Evolutionary conservation across 2,329 filamentous ascomycete species (phyloP).

Genomic region (Zymoseptoria brevis): DNA sequence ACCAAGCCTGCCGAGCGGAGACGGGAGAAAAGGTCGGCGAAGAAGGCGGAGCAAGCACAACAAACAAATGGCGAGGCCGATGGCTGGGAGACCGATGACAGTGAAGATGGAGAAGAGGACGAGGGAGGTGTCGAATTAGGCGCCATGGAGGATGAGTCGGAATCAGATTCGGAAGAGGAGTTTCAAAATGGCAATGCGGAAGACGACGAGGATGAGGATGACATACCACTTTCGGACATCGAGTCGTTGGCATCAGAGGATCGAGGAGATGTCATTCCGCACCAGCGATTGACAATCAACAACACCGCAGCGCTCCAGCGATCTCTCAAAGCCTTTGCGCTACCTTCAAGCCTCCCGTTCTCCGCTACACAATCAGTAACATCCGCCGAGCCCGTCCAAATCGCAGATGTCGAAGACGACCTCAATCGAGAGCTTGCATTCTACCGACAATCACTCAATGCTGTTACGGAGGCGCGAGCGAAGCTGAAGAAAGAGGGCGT

Average conservation of each 20-base stretch:
- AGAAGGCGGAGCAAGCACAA: slow-evolving; percentile 27
- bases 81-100: slow-evolving; percentile 27
- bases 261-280: slow-evolving; percentile 76
- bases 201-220: slow-evolving; percentile 67
- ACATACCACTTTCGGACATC: slow-evolving; percentile 82
- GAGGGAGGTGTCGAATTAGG: slow-evolving; percentile 31
- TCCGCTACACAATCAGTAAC: slow-evolving; percentile 72
- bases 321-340: slow-evolving; percentile 68
- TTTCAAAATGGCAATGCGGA: slow-evolving; percentile 33
- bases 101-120: slow-evolving; percentile 25
- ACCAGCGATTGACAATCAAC: slow-evolving; percentile 94
- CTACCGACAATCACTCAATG: slow-evolving; percentile 79
- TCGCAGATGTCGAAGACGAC: slow-evolving; percentile 83
- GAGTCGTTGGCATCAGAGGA: slow-evolving; percentile 72
- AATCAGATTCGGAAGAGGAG: slow-evolving; percentile 28
- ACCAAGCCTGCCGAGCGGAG: slow-evolving; percentile 11
- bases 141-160: slow-evolving; percentile 30
- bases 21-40: slow-evolving; percentile 19
- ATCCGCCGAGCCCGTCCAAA: slow-evolving; percentile 59
- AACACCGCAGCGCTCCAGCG: slow-evolving; percentile 81
- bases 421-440: slow-evolving; percentile 87
- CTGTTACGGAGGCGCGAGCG: slow-evolving; percentile 64
- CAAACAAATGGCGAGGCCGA: slow-evolving; percentile 21
- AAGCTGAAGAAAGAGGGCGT: slow-evolving; percentile 73
- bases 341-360: slow-evolving; percentile 67